Base-by-base conservation (phyloP, 495 filamentous ascomycete genomes). In the Podospora tetraspora region DNA sequence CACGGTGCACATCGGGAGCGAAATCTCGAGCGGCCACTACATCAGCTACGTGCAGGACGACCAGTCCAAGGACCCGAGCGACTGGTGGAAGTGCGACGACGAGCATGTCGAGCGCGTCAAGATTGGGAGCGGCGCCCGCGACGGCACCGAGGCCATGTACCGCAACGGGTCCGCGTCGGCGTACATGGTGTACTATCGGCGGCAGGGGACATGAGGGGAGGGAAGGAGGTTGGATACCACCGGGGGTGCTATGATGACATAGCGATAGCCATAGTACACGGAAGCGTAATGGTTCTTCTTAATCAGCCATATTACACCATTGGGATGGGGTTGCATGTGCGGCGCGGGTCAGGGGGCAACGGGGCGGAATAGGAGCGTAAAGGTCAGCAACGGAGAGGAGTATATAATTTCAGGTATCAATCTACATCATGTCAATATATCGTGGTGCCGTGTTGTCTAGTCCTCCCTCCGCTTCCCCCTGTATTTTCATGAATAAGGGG, bases 1-100 rank as follows among this genome's bases (percentile, higher is more conserved):
- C n/a, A 77, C 76, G 37, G 61, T 76, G 57, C 82, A 84, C 59
- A 59, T 66, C 43, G 78, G 79, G 13, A 12, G 43, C 0, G 63
- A 19, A 0, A 66, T 77, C 19, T 70, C 69, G 12, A 60, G 68
- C 13, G 84, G 84, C 1, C 84, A 86, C 63, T 86, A 85, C 71
- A 77, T 73, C 61, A 63, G 73, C 32, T 81, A 73, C 63, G 75
- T 80, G 59, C 75, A 73, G 61, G 74, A 79, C 68, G 73, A 76
- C 9, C 60, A 61, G 59, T 70, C 72, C 1, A 58, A 29, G 19
- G 73, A 77, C 32, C 69, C 71, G 21, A 65, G 69, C 6, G 72
- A 68, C 21, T 83, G 81, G 82, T 72, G 67, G 56, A 22, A 63
- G 24, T 75, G 74, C n/a, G 73, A 80, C 23, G 82, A 84, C 37